Evolutionary conservation across 2,329 filamentous ascomycete species (phyloP), one percentile per base, ranked within the genome.

Genomic region (Juglanconis oblonga): DNA sequence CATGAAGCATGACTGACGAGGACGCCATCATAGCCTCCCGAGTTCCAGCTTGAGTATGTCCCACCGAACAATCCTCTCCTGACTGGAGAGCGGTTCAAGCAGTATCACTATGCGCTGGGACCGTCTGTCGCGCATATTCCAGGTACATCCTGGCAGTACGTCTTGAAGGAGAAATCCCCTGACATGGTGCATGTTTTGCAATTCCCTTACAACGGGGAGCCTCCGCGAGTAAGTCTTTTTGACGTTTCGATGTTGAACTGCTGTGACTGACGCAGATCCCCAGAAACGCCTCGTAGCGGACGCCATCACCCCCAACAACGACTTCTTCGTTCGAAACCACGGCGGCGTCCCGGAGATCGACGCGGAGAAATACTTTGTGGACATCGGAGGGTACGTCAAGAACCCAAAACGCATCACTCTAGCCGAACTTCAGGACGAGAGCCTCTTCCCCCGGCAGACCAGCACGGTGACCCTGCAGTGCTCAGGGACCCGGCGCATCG

Each of bases 291-390:
- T 89, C 0, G 79, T 86, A 0, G 79, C 80, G 0, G 78, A 78
- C 14, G 77, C 81, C 0, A 79, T 90, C 44, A 91, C 88, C 0
- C 75, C 79, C 0, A 91, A 89, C 62, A 56, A 67, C 13, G 61
- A 64, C 44, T 64, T 64, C 64, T 91, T 89, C 64, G 84, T 91
- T 0, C 79, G 88, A 7, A 91, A 91, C 61, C 88, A 91, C 63
- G 87, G 88, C 9, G 87, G 88, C 0, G 85, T 91, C 17, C 89
- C 89, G 0, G 75, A 82, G 7, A 89, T 91, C 57, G 79, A 88
- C 8, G 73, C 79, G 1, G 77, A 82, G 0, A 79, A 74, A 31
- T 75, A 88, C 14, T 72, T 76, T 2, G 70, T 90, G 5, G 83
- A 85, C 59, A 60, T 70, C 55, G 61, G 59, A 11, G 87, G 87